Base-by-base conservation (phyloP, 805 yeast genomes). In the Kockiozyma suomiensis region DNA sequence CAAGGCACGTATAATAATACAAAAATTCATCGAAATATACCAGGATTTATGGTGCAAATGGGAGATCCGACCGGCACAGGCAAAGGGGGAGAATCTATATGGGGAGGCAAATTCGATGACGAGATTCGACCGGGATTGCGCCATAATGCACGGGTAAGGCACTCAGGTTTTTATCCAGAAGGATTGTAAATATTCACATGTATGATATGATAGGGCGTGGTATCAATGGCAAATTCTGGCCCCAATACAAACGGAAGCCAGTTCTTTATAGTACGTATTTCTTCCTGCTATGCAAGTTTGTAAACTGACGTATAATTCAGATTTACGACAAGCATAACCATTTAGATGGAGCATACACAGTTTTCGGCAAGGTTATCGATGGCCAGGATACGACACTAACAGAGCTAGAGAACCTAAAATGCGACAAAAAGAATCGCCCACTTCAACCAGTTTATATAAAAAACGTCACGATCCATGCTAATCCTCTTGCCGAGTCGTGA, bases 141-240 rank as follows among this genome's bases (percentile, higher is more conserved):
- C 17, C 73, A 70, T 50, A 50, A 52, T 23, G 56, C 55, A 23
- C 35, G 69, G 53, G 69, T 66, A 57, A 13, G 50, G 12, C 1
- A 23, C 28, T 10, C 25, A 30, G 33, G 33, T 28, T 7, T 21
- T 28, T 19, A 17, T 43, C n/a, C n/a, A n/a, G n/a, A n/a, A 5
- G 3, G 2, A 13, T 26, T 15, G 19, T 28, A 28, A 21, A 21
- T 33, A 2, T 5, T 17, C 35, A n/a, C 19, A 8, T 3, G 41
- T 33, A 21, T 19, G 4, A 17, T 17, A 15, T 38, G 12, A 17
- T 35, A 73, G 75, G 74, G 74, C 10, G 57, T 68, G 1, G 59
- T 81, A 62, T 78, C 82, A 38, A 81, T 81, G 84, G 84, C 84
- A 62, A 81, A 80, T 65, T 78, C 82, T 43, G 83, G 83, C 52